A percentile compares a stretch with the other conserved stretches of the same genome.
Conservation (phyloP, 2,329 filamentous ascomycete species). For the Aspergillus glaucus region DNA sequence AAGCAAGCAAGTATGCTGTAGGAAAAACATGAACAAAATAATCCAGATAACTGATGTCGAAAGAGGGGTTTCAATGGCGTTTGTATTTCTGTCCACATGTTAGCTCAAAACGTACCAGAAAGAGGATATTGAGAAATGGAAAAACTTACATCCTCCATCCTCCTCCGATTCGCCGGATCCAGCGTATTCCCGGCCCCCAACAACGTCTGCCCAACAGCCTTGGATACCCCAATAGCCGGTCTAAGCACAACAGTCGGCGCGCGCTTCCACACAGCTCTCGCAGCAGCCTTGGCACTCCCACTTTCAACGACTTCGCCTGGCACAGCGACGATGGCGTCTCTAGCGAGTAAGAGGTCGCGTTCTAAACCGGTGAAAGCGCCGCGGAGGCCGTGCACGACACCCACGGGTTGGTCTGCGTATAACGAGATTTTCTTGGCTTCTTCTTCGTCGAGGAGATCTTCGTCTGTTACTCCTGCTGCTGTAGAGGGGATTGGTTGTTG, state of each 20-base stretch:
- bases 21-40: background rate
- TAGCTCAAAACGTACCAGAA: background rate
- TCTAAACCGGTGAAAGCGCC: constrained; percentile 77
- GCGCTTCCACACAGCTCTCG: constrained; percentile 67
- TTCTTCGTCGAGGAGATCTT: constrained; percentile 59
- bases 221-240: constrained; percentile 83
- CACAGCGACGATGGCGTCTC: constrained; percentile 90
- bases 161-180: constrained; percentile 72
- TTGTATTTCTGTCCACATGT: constrained; percentile 38
- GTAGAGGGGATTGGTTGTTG: background rate
- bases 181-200: constrained; percentile 88
- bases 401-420: constrained; percentile 90
- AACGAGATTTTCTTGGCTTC: constrained; percentile 75
- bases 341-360: constrained; percentile 76
- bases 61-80: constrained; percentile 22
- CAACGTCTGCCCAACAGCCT: constrained; percentile 80
- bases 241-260: constrained; percentile 91
- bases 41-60: background rate
- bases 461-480: constrained; percentile 39
- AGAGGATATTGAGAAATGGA: background rate
- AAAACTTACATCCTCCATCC: constrained; percentile 77
- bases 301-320: constrained; percentile 87
- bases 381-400: constrained; percentile 76
- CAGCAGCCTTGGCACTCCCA: constrained; percentile 70
- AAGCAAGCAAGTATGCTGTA: background rate